phyloP scores from a whole-genome alignment of 805 yeast genomes.

The Kockiozyma suomiensis region DNA sequence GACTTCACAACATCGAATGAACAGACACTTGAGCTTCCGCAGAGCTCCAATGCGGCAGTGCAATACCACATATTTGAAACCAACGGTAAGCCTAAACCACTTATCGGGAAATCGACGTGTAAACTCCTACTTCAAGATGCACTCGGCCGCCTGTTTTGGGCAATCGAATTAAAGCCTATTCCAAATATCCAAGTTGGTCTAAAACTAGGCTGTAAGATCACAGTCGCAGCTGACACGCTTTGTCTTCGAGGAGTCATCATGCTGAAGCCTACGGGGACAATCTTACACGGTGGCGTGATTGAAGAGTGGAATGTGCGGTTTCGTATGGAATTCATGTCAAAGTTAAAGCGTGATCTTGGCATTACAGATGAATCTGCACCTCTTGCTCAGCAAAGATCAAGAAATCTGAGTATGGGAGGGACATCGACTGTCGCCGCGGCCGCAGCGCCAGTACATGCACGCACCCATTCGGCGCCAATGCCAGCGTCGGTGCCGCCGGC shows the following conservation, averaged over 20 bases:
- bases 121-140: constrained; percentile 29
- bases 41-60: neutral
- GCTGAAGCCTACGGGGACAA: constrained; percentile 16
- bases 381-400: neutral
- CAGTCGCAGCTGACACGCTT: constrained; percentile 1
- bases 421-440: neutral
- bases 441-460: neutral
- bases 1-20: neutral
- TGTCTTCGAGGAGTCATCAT: constrained; percentile 21
- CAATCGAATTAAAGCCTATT: constrained; percentile 21
- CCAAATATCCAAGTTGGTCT: constrained; percentile 23
- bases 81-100: neutral
- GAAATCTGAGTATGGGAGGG: neutral
- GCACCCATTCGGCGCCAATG: constrained; percentile 1
- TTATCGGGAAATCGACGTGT: constrained; percentile 25
- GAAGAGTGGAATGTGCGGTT: constrained; percentile 24
- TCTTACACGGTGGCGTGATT: constrained; percentile 24
- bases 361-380: neutral
- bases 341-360: neutral
- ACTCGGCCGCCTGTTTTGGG: constrained; percentile 26
- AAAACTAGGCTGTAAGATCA: constrained; percentile 22
- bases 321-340: neutral
- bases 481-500: neutral
- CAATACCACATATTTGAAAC: neutral
- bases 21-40: neutral